Evolutionary conservation across 1,284 basidiomycete genomes (phyloP), one percentile per base, ranked within the genome.

Genomic region (Irpex sp.): DNA sequence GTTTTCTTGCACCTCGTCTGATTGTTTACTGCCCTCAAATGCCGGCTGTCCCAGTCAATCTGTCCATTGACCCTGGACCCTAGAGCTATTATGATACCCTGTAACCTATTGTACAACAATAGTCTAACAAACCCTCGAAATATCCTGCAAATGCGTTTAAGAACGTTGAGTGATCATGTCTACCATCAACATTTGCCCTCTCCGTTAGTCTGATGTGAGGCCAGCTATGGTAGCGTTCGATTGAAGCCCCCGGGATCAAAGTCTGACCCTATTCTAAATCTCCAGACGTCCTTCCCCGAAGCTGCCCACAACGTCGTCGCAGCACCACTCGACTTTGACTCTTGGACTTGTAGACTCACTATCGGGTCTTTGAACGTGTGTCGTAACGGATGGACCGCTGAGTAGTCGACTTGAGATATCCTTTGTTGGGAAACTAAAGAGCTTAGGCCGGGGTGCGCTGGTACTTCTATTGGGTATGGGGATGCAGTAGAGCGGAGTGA

Each of bases 401-500:
- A 14, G 19, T n/a, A 10, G 61, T 42, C 42, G 16, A 18, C 35
- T 53, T 52, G 56, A 47, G 4, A 18, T 19, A 18, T 21, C 12
- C 16, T 19, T 16, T 48, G 28, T 7, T 49, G 39, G 39, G 39
- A n/a, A 12, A 3, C 12, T 5, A 9, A 12, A 42, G 39, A 42
- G 6, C 39, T 42, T 5, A 42, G 39, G 6, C n/a, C 39, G 10
- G 39, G 2, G 39, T n/a, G 4, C 39, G 39, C n/a, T 42, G n/a
- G 39, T 10, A 42, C 39, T 10, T 42, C 39, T 10, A 42, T 42
- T 42, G 39, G 39, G 10, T 42, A 12, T 42, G 39, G 10, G 0
- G 39, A 42, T 42, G 39, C 65, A 42, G 87, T 88, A 4, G 79
- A 81, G 5, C 71, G 76, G 5, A 91, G 68, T 3, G 86, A 87